phyloP scores from a whole-genome alignment of 202 grass and related monocot genomes.

The Zoysia matrella region DNA sequence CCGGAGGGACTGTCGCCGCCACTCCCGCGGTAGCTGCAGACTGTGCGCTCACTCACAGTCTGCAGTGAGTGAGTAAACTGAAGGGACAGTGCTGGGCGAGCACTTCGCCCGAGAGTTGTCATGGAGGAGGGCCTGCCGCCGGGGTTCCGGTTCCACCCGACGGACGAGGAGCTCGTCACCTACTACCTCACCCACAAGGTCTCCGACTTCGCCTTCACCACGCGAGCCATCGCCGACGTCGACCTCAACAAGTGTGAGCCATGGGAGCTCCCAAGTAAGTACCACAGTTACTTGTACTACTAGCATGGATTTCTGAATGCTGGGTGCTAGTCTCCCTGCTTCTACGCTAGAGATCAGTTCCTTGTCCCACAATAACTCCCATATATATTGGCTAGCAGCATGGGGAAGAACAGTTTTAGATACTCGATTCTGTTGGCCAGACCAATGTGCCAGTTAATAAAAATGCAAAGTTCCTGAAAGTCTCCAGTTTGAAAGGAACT shows the following conservation, averaged over 20 bases:
- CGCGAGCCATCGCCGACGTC: no score
- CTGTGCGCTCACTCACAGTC: conserved; percentile 30
- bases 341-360: neutral
- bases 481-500: neutral
- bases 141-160: conserved; percentile 80
- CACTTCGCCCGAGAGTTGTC: neutral
- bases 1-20: neutral
- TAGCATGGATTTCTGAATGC: neutral
- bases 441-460: no score
- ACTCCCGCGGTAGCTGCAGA: conserved; percentile 20
- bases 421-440: no score
- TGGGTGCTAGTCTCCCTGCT: neutral
- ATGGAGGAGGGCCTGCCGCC: conserved; percentile 80
- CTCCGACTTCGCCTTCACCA: conserved; percentile 35
- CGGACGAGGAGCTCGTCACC: conserved; percentile 76
- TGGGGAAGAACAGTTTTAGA: neutral
- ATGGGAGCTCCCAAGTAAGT: conserved; percentile 85
- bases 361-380: neutral
- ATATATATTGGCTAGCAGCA: neutral
- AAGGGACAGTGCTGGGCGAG: neutral
- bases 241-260: conserved; percentile 94
- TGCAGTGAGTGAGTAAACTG: neutral
- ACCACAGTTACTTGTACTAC: neutral
- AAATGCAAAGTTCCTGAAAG: neutral
- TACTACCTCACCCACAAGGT: conserved; percentile 81